Conservation (phyloP, 2,329 filamentous ascomycete species). For the Zasmidium angulare region DNA sequence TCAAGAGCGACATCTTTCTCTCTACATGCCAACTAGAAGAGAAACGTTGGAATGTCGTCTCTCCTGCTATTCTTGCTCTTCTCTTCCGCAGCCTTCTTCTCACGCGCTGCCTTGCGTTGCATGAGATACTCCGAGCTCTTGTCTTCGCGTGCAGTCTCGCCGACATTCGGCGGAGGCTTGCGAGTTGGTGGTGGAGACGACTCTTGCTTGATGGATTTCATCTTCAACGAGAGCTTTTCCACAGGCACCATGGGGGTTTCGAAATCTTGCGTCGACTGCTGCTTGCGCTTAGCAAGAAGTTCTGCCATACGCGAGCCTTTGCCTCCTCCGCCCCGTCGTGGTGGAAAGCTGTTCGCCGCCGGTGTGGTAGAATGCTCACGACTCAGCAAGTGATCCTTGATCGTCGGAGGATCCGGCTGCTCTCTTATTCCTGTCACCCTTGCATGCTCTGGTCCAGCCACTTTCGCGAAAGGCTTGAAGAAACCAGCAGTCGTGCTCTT, state of each 20-base stretch:
- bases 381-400: not conserved
- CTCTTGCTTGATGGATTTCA: conserved; percentile 1
- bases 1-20: not conserved
- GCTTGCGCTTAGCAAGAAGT: conserved; percentile 1
- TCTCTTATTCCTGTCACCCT: not conserved
- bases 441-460: not conserved
- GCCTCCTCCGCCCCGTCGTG: not conserved
- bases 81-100: conserved; percentile 20
- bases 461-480: conserved; percentile 21
- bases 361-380: not conserved
- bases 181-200: not conserved
- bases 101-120: conserved; percentile 35
- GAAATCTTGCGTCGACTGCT: not conserved
- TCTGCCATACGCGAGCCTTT: not conserved
- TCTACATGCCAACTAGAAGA: conserved; percentile 35
- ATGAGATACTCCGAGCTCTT: conserved; percentile 14
- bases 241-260: too few species aligned
- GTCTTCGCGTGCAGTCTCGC: not conserved
- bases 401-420: not conserved
- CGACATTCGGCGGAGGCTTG: not conserved
- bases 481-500: conserved; percentile 9
- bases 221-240: not conserved
- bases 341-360: not conserved
- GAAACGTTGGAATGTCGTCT: conserved; percentile 45
- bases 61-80: conserved; percentile 28